These are phyloP conservation scores for Arthrocladium fulminans DNA, from an alignment of 2,329 filamentous ascomycete species.

Conservation along the genomic window DNA sequence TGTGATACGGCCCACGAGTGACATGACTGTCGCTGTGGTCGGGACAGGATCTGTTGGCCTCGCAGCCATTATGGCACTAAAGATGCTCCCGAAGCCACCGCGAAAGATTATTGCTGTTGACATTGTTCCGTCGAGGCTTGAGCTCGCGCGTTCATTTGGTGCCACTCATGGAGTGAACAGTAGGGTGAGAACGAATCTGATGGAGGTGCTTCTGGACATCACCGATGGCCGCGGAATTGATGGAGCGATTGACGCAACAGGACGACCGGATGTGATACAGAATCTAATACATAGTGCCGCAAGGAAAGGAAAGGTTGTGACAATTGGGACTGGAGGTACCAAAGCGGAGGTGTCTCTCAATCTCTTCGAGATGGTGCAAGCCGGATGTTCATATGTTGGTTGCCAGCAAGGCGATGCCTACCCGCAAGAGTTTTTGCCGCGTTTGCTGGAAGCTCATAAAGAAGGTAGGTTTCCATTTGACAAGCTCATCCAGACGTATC, in stretches of 20 bases:
- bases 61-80: conserved; percentile 28
- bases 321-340: conserved; percentile 20
- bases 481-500: conserved; percentile 38
- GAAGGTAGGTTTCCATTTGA: conserved; percentile 41
- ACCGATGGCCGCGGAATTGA: conserved; percentile 19
- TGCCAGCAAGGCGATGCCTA: conserved; percentile 20
- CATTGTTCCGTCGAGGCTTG: conserved; percentile 34
- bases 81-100: conserved; percentile 20
- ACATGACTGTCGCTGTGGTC: conserved; percentile 25
- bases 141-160: conserved; percentile 37
- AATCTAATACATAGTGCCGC: conserved; percentile 19
- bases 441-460: conserved; percentile 15
- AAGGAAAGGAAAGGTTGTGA: conserved; percentile 21
- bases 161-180: conserved; percentile 37
- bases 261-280: conserved; percentile 16
- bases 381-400: conserved; percentile 19
- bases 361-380: conserved; percentile 21
- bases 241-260: conserved; percentile 20
- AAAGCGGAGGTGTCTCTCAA: conserved; percentile 16
- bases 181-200: conserved; percentile 24
- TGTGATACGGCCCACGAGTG: conserved; percentile 15
- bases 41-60: conserved; percentile 29
- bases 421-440: conserved; percentile 20
- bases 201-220: conserved; percentile 24
- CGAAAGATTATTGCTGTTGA: conserved; percentile 39